phyloP scores from a whole-genome alignment of 306 rosid species.

The Pachyrhizus erosus region DNA sequence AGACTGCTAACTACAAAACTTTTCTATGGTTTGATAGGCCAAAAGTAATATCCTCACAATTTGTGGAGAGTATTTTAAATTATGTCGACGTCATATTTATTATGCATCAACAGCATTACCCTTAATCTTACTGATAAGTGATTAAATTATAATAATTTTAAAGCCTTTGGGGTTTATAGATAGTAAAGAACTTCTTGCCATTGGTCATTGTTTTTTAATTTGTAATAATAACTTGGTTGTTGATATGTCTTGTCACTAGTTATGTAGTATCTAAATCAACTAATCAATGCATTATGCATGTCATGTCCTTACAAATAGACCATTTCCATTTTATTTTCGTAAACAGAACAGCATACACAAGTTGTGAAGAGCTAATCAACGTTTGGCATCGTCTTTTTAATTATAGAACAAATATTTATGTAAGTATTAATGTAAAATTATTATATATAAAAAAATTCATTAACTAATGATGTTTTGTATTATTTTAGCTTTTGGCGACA shows the following conservation, averaged over 20 bases:
- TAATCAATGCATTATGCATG: not conserved
- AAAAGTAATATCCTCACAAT: slow-evolving; percentile 7
- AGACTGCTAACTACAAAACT: not conserved
- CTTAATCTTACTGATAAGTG: not conserved
- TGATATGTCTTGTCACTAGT: not conserved
- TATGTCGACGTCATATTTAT: not conserved
- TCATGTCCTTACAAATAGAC: not conserved
- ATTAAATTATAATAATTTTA: not conserved
- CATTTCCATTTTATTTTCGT: not conserved
- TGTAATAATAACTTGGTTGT: not conserved
- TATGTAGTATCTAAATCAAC: not conserved
- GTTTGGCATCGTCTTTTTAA: not conserved
- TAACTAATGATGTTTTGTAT: not conserved
- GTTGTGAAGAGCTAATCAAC: not conserved
- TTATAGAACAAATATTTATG: no score
- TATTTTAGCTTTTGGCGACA: not conserved
- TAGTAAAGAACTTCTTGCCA: not conserved
- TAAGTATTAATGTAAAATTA: not conserved
- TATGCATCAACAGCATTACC: not conserved
- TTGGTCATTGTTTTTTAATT: not conserved
- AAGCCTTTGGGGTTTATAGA: not conserved
- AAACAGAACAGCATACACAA: not conserved
- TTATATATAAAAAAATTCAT: not conserved
- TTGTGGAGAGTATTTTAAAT: not conserved
- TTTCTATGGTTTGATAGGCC: not conserved